A percentile compares a stretch with the other conserved stretches of the same genome.
Conservation (phyloP, 768 basidiomycete genomes). For the Pluteus cervinus region DNA sequence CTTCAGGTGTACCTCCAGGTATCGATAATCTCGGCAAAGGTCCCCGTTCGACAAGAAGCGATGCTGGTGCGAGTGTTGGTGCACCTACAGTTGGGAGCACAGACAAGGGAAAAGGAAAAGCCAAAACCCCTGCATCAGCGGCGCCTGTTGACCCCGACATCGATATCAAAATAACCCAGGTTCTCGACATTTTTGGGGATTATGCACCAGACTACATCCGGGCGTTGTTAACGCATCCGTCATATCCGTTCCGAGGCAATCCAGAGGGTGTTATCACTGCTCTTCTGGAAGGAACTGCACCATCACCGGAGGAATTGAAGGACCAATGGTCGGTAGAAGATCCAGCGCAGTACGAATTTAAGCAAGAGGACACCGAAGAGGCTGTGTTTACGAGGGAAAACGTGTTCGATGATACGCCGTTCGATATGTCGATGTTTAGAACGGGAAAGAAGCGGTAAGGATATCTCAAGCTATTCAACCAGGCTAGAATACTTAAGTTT, state of each 20-base stretch:
- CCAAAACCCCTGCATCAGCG: conserved; percentile 12
- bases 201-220: conserved; percentile 50
- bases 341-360: background rate
- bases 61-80: background rate
- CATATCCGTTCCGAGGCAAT: conserved; percentile 46
- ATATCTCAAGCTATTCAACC: conserved; percentile 25
- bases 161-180: conserved; percentile 57
- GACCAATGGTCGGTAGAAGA: background rate
- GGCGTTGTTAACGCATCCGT: conserved; percentile 43
- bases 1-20: conserved; percentile 42
- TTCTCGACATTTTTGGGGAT: conserved; percentile 74
- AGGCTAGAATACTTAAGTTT: conserved; percentile 6
- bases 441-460: conserved; percentile 54
- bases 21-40: conserved; percentile 18
- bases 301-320: conserved; percentile 23
- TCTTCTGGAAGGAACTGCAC: conserved; percentile 70
- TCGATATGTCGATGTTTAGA: conserved; percentile 56
- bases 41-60: background rate
- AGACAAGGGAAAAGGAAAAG: conserved; percentile 39
- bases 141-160: conserved; percentile 34
- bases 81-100: background rate
- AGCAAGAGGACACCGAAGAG: conserved; percentile 1
- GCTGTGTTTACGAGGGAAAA: conserved; percentile 46
- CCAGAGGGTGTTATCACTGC: conserved; percentile 64
- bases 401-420: conserved; percentile 64